phyloP scores from a whole-genome alignment of 257 asterid species.

The Mitragyna speciosa region DNA sequence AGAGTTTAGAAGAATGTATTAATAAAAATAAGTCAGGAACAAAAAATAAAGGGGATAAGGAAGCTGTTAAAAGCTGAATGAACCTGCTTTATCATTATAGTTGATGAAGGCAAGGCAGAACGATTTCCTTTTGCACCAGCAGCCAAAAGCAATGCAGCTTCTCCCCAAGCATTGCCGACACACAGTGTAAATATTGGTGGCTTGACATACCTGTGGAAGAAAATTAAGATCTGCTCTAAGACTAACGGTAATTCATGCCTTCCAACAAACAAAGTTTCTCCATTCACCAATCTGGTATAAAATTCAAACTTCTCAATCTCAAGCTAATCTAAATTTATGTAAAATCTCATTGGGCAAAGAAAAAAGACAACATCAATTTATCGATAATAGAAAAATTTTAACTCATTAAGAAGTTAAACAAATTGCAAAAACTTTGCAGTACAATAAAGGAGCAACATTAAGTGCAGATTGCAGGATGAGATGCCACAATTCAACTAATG shows the following conservation, averaged over 20 bases:
- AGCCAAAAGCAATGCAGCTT: constrained; percentile 93
- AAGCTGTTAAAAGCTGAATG: not conserved
- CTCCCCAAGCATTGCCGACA: constrained; percentile 99
- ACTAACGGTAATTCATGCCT: not conserved
- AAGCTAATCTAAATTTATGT: not conserved
- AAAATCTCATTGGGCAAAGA: not conserved
- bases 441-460: not conserved
- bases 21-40: constrained; percentile 1
- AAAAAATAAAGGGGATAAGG: not conserved
- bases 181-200: constrained; percentile 91
- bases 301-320: not conserved
- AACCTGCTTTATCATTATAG: constrained; percentile 96
- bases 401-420: not conserved
- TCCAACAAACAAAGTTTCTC: not conserved
- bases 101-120: constrained; percentile 90
- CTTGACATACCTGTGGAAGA: constrained; percentile 62
- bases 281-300: not conserved
- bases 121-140: constrained; percentile 97
- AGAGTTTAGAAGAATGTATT: too few relatives aligned
- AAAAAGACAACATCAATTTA: not conserved
- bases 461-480: not conserved
- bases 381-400: not conserved
- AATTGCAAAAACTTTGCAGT: not conserved
- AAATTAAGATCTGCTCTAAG: not conserved
- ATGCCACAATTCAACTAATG: not conserved